These are phyloP conservation scores for Cytidiella melzeri DNA, from an alignment of 768 basidiomycete species.

Conservation along the genomic window DNA sequence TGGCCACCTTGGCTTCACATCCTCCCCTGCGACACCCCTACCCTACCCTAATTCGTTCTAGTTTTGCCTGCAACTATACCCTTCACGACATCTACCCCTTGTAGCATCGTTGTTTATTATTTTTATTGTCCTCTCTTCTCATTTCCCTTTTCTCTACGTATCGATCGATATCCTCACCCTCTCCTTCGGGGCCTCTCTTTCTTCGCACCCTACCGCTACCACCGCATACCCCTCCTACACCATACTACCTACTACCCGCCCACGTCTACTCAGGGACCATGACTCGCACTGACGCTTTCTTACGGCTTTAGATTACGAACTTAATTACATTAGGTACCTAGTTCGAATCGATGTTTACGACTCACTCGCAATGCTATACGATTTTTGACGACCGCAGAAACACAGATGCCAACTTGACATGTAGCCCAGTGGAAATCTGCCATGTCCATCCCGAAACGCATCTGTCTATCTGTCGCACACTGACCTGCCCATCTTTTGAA, in stretches of 20 bases:
- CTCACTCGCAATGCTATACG: slow-evolving; percentile 13
- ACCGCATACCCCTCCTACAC: background rate
- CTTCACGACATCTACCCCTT: background rate
- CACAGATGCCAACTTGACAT: too few species aligned
- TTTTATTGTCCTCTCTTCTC: slow-evolving; percentile 1
- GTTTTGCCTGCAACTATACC: slow-evolving; percentile 6
- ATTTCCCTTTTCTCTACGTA: background rate
- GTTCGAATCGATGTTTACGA: slow-evolving; percentile 11
- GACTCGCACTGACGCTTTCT: background rate
- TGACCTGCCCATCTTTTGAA: too few species aligned
- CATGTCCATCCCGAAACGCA: background rate
- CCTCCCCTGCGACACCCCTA: slow-evolving; percentile 9
- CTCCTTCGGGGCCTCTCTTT: background rate
- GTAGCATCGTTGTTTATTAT: slow-evolving; percentile 2
- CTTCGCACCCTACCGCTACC: background rate
- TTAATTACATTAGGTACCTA: slow-evolving; percentile 13
- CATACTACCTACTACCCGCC: background rate
- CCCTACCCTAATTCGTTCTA: slow-evolving; percentile 1
- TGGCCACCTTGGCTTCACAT: background rate
- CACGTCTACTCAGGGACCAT: background rate
- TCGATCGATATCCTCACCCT: background rate
- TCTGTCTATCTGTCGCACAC: background rate
- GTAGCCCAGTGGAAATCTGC: too few species aligned
- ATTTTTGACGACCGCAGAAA: slow-evolving; percentile 11
- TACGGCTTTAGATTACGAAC: slow-evolving; percentile 14